Percentiles rank a stretch among this genome's conserved stretches.
Conservation (phyloP, 371 early-diverging fungal genomes). For the Mortierella sp. region DNA sequence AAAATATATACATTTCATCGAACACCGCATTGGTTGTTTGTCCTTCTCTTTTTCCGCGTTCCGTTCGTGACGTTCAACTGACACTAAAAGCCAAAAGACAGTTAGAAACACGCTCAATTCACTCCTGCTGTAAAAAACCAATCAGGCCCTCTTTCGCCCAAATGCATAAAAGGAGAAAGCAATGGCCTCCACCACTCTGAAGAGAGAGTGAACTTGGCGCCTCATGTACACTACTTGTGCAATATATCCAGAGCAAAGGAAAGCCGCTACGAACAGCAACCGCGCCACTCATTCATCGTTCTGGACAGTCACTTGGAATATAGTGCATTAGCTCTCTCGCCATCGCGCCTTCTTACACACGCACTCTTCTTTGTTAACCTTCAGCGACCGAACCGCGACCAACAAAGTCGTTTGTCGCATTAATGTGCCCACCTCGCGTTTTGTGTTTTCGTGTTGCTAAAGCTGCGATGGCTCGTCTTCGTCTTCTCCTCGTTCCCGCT, state of each 20-base stretch:
- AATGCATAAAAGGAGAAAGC: slow-evolving; percentile 7
- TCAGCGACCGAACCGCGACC: neutral
- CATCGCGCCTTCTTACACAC: neutral
- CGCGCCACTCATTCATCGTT: neutral
- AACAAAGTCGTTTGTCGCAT: neutral
- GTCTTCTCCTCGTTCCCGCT: neutral
- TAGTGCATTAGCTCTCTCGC: neutral
- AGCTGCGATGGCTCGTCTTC: neutral
- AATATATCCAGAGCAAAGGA: neutral
- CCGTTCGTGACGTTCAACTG: slow-evolving; percentile 5
- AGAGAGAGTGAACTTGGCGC: neutral
- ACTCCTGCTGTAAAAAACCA: neutral
- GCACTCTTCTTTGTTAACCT: neutral
- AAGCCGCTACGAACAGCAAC: neutral
- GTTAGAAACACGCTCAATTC: neutral
- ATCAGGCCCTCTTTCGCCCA: neutral
- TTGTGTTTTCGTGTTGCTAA: neutral
- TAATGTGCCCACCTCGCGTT: neutral
- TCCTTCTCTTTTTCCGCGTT: neutral
- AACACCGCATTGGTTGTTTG: neutral
- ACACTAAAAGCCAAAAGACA: neutral
- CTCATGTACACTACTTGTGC: neutral
- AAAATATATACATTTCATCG: neutral
- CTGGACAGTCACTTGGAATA: neutral
- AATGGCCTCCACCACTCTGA: neutral